Evolutionary conservation across 768 basidiomycete species (phyloP).

Genomic region (Russula lepida): DNA sequence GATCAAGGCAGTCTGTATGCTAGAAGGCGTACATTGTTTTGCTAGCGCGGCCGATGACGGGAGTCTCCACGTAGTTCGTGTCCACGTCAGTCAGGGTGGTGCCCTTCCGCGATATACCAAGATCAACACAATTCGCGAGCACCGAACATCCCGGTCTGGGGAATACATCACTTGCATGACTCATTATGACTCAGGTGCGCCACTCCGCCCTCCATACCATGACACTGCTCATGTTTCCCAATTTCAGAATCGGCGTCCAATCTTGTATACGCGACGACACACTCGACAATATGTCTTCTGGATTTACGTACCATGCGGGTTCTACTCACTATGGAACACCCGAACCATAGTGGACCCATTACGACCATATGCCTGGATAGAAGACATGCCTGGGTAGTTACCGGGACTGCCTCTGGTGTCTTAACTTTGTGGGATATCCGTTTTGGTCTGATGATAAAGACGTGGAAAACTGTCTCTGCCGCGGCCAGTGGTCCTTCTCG

Average conservation of each 20-base stretch:
- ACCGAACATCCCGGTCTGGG: slow-evolving; percentile 58
- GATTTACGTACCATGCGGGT: slow-evolving; percentile 82
- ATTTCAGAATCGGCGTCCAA: slow-evolving; percentile 64
- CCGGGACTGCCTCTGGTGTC: slow-evolving; percentile 79
- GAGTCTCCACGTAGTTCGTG: slow-evolving; percentile 74
- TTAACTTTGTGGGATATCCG: slow-evolving; percentile 92
- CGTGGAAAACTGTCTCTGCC: slow-evolving; percentile 68
- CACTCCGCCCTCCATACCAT: background rate
- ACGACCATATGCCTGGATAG: slow-evolving; percentile 78
- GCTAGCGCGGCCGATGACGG: slow-evolving; percentile 82
- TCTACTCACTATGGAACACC: slow-evolving; percentile 72
- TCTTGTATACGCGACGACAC: slow-evolving; percentile 79
- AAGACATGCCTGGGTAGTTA: slow-evolving; percentile 79
- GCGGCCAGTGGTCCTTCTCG: slow-evolving; percentile 44
- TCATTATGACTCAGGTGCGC: slow-evolving; percentile 67
- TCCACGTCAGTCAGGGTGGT: slow-evolving; percentile 59
- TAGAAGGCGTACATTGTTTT: slow-evolving; percentile 85
- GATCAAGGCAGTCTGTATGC: slow-evolving; percentile 61
- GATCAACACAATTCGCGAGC: slow-evolving; percentile 72
- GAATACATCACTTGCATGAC: slow-evolving; percentile 81
- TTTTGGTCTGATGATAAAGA: slow-evolving; percentile 82
- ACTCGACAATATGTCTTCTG: slow-evolving; percentile 63
- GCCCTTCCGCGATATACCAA: slow-evolving; percentile 78
- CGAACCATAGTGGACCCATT: slow-evolving; percentile 79
- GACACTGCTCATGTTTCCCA: background rate